Evolutionary conservation across 1,284 basidiomycete genomes (phyloP), one percentile per base, ranked within the genome.

Genomic region (Stygiomarasmius scandens): DNA sequence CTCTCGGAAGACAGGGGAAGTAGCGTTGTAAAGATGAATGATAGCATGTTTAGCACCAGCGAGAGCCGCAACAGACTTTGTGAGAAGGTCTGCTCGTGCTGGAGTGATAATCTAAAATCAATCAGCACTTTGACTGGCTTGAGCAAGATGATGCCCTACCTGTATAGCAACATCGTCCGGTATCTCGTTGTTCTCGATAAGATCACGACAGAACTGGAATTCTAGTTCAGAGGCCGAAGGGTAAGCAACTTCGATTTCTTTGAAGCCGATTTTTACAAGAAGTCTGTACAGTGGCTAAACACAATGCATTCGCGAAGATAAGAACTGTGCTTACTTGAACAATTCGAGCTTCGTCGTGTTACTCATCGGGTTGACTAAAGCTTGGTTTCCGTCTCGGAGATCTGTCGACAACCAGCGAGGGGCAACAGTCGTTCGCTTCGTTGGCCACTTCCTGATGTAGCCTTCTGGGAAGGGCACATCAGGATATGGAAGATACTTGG

Each of bases 1-100:
- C 61, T 88, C 81, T 58, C 94, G 86, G 83, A 96, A 96, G 60
- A 90, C 80, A 45, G 90, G 87, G 22, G 86, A 92, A 10, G 91
- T 91, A 27, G 93, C 94, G 70, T 96, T 96, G 80, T 96, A 96
- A 85, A 96, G 93, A 76, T 96, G 94, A 56, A 96, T 85, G 70
- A 96, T 93, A 58, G 90, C 93, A 63, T 88, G 81, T 67, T 92
- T 94, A 49, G 87, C 82, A 53, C 93, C 93, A 52, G 85, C 86
- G 47, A 95, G 81, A n/a, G 92, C 79, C 54, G 91, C 88, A 61
- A 96, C 87, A 0, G 94, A 94, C 46, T 86, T 82, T 65, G 81
- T 82, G 70, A 96, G 94, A 58, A 96, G 83, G 68, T 95, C 93
- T 67, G 90, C 84, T 49, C 94, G 85, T 46, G 92, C 91, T 47